Percentiles rank a stretch among this genome's conserved stretches.
Evolutionary conservation across 1,284 basidiomycete genomes (phyloP).

Genomic region (Pholiota adiposa): DNA sequence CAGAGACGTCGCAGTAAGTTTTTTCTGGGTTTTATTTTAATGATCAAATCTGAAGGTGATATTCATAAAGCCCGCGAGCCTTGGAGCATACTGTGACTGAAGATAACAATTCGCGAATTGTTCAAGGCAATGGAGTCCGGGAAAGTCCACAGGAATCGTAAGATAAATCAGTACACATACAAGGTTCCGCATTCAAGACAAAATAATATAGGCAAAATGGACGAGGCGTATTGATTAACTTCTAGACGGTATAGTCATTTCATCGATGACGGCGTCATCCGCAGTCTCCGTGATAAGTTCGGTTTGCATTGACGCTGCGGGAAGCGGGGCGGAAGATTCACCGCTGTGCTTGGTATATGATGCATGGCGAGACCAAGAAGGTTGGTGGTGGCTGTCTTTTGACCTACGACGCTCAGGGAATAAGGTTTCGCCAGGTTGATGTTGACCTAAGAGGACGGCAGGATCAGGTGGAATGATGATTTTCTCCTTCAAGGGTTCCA

Average conservation of each 20-base stretch:
- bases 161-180: neutral
- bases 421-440: conserved; percentile 47
- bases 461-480: conserved; percentile 71
- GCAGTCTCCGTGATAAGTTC: conserved; percentile 7
- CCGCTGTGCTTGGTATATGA: conserved; percentile 15
- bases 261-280: conserved; percentile 17
- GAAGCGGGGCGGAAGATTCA: conserved; percentile 9
- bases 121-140: neutral
- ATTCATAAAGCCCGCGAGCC: conserved; percentile 62
- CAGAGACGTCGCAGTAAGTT: conserved; percentile 77
- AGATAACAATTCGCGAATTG: neutral
- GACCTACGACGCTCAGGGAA: conserved; percentile 33
- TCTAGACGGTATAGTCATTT: conserved; percentile 19
- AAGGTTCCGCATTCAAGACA: neutral
- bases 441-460: conserved; percentile 56
- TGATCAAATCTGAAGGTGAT: neutral
- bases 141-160: conserved; percentile 4
- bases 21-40: neutral
- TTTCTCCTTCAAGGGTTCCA: conserved; percentile 39
- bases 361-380: conserved; percentile 23
- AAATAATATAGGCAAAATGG: neutral
- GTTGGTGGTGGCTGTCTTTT: conserved; percentile 20
- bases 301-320: neutral
- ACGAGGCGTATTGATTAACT: conserved; percentile 3
- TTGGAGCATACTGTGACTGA: conserved; percentile 81